Evolutionary conservation across 805 yeast species (phyloP), one percentile per base, ranked within the genome.

Genomic region (Wickerhamiella domercqiae): DNA sequence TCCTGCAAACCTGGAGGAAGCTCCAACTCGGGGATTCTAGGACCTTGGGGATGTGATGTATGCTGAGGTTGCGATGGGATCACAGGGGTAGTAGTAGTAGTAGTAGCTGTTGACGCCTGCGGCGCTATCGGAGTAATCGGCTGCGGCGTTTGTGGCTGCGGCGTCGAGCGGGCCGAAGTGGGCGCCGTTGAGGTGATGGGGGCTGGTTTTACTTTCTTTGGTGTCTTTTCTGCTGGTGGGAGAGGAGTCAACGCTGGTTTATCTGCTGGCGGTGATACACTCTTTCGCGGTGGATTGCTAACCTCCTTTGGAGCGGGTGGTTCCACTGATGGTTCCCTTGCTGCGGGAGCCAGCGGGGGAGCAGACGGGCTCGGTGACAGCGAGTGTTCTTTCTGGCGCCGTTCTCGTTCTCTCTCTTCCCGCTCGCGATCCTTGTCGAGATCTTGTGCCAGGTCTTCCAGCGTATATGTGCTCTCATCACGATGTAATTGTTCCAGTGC

Each of bases 1-100:
- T 60, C 65, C 40, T 57, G 63, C 18, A 62, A 47, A 0, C 66
- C 67, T 3, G 63, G 62, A 2, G 67, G 67, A 9, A 63, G 52
- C 4, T 41, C 31, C 34, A 41, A 38, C 17, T 15, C 14, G 14
- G 21, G 36, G 11, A 37, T 19, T 7, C 20, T 7, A 3, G n/a
- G 19, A 11, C 33, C 26, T 24, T 9, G n/a, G n/a, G n/a, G n/a
- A n/a, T 5, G n/a, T 17, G 30, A 9, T 9, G 26, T 9, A 9
- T 24, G 26, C 13, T 24, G 26, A 24, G 7, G 37, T 21, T 21
- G 37, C 13, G 14, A 4, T 5, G 18, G 36, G 5, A 5, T 5
- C 7, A 14, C 24, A 32, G 11, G 21, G 36, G 31, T 24, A 28
- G 30, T 5, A 5, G 30, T 7, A 6, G 30, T 7, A n/a, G 30